These are phyloP conservation scores for Plicaturopsis crispa DNA, from an alignment of 768 basidiomycete species.

Conservation along the genomic window DNA sequence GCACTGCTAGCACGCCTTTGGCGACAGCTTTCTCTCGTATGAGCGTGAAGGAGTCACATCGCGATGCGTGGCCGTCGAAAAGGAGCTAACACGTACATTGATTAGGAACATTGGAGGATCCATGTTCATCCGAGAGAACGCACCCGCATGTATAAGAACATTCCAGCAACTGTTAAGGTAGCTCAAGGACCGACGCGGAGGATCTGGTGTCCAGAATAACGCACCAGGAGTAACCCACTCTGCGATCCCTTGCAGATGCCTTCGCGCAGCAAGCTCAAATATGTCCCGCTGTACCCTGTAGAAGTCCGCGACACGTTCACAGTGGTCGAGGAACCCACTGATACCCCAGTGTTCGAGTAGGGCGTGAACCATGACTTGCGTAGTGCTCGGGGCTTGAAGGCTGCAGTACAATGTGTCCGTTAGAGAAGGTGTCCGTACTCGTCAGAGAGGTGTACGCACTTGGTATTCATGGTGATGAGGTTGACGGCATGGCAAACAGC, in stretches of 20 bases:
- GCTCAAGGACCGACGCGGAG: too few relatives aligned
- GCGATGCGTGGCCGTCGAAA: too few relatives aligned
- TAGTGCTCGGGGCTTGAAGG: slow-evolving; percentile 38
- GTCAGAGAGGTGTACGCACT: too few relatives aligned
- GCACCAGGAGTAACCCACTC: slow-evolving; percentile 47
- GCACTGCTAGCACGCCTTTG: slow-evolving; percentile 10
- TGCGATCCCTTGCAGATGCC: slow-evolving; percentile 54
- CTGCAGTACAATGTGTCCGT: slow-evolving; percentile 37
- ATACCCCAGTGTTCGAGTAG: slow-evolving; percentile 52
- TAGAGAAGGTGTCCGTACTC: too few relatives aligned
- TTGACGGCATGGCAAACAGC: slow-evolving; percentile 46
- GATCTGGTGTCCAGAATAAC: too few relatives aligned
- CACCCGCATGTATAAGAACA: slow-evolving; percentile 61
- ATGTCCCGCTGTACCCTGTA: slow-evolving; percentile 49
- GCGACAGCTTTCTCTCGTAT: slow-evolving; percentile 3
- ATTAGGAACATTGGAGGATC: too few relatives aligned
- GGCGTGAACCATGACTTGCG: slow-evolving; percentile 39
- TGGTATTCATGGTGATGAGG: slow-evolving; percentile 41
- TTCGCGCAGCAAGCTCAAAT: slow-evolving; percentile 53
- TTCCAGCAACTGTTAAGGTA: too few relatives aligned
- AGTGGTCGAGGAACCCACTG: slow-evolving; percentile 54
- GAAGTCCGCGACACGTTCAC: slow-evolving; percentile 43
- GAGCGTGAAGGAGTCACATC: too few relatives aligned
- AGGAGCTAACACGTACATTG: too few relatives aligned
- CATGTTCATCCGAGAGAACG: slow-evolving; percentile 5